Conservation (phyloP, 768 basidiomycete species). For the Phaeotremella skinneri region DNA sequence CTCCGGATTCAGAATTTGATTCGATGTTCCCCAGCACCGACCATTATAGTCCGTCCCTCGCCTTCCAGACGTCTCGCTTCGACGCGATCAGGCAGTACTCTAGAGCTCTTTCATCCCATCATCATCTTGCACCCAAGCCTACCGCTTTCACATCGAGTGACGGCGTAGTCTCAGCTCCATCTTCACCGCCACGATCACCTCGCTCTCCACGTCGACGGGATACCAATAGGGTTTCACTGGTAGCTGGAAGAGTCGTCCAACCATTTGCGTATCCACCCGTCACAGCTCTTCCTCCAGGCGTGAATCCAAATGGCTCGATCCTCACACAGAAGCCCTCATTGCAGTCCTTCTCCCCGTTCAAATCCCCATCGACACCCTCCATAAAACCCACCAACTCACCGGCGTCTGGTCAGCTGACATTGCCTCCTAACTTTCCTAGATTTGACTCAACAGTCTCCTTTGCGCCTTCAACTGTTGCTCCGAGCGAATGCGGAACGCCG, state of each 20-base stretch:
- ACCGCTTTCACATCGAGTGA: neutral
- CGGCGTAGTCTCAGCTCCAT: neutral
- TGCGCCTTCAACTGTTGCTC: slow-evolving; percentile 49
- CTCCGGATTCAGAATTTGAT: slow-evolving; percentile 8
- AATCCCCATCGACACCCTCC: slow-evolving; percentile 23
- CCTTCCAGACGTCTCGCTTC: slow-evolving; percentile 18
- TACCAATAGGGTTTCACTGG: slow-evolving; percentile 39
- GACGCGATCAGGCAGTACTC: slow-evolving; percentile 40
- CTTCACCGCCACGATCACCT: slow-evolving; percentile 31
- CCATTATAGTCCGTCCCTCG: neutral
- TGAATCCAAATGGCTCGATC: slow-evolving; percentile 8
- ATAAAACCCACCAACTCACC: slow-evolving; percentile 6
- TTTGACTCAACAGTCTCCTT: slow-evolving; percentile 45
- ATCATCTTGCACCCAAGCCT: neutral
- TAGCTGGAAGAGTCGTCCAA: slow-evolving; percentile 47
- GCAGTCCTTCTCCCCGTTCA: slow-evolving; percentile 48
- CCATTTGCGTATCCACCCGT: slow-evolving; percentile 45
- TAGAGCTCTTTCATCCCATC: slow-evolving; percentile 24
- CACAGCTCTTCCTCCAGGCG: slow-evolving; percentile 42
- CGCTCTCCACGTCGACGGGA: slow-evolving; percentile 38
- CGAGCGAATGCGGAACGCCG: slow-evolving; percentile 48
- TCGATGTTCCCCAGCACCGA: neutral
- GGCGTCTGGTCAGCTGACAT: slow-evolving; percentile 2
- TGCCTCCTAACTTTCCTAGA: slow-evolving; percentile 23
- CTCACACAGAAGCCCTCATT: slow-evolving; percentile 33